Evolutionary conservation across 148 eudicot genomes (phyloP), one percentile per base, ranked within the genome.

Genomic region (Rhododendron mucronatum): DNA sequence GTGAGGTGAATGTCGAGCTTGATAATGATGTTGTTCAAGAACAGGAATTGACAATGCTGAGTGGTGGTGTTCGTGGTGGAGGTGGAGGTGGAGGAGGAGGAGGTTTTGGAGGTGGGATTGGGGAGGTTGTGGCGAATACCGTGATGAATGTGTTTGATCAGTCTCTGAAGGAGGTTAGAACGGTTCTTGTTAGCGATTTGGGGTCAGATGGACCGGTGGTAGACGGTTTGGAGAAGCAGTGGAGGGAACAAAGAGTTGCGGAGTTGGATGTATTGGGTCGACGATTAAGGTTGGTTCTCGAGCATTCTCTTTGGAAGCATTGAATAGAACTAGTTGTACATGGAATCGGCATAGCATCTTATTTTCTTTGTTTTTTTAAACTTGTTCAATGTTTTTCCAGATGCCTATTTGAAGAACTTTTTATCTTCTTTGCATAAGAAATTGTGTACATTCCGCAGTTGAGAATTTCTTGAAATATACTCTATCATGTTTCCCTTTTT

Each of bases 261-360:
- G 92, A 91, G 81, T 79, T 89, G 85, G 92, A 91, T 82, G 91
- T 86, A 37, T 88, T 91, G 83, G 90, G 85, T 13, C 81, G 75
- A 7, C 87, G 92, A 21, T 45, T 89, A 87, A 89, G 91, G 91
- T 86, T 91, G 86, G 85, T 91, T 14, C 81, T 88, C 44, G 92
- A 91, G 87, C 45, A 88, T 81, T 89, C 90, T n/a, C 76, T 86
- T 2, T 76, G 77, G 5, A 76, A 45, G 82, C 88, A 73, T 83
- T 82, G 85, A 82, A 41, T 85, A 16, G n/a, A 44, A 41, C 76
- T 78, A n/a, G 75, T 61, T 85, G 82, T 77, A 78, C 18, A 85
- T 78, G 82, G 82, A 78, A 78, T 76, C 61, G 39, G 41, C 82
- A n/a, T 9, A 44, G 37, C 73, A 26, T 79, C 45, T 8, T 37